Conservation (phyloP, 331 rosid species). For the Quercus tomentella region DNA sequence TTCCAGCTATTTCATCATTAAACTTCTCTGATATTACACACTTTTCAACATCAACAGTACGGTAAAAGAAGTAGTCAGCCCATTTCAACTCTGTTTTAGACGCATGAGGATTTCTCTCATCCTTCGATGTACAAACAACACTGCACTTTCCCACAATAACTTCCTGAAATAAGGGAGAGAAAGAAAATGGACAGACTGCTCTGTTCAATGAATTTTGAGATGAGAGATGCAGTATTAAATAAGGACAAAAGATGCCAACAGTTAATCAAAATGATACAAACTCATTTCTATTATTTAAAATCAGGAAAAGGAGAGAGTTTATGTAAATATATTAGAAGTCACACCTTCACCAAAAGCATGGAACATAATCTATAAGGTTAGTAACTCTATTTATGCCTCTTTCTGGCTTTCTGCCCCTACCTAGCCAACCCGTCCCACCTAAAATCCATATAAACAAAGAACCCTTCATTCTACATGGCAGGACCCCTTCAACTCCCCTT, state of each 20-base stretch:
- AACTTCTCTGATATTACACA: slow-evolving; percentile 27
- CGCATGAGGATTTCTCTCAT: slow-evolving; percentile 49
- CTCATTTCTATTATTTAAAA: background rate
- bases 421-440: background rate
- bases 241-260: background rate
- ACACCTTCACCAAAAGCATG: too few species aligned
- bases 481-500: background rate
- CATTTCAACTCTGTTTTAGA: slow-evolving; percentile 34
- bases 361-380: too few species aligned
- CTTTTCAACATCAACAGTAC: slow-evolving; percentile 41
- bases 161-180: slow-evolving; percentile 37
- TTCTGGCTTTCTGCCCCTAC: background rate
- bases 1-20: slow-evolving; percentile 36
- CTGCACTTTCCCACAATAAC: slow-evolving; percentile 51
- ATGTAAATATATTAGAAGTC: too few species aligned
- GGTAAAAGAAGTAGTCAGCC: slow-evolving; percentile 45
- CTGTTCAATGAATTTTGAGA: too few species aligned
- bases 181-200: background rate
- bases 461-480: background rate
- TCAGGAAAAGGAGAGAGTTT: background rate
- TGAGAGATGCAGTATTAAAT: background rate
- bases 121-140: slow-evolving; percentile 58
- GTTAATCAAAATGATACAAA: background rate
- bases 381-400: too few species aligned
- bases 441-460: background rate